phyloP scores from a whole-genome alignment of 495 filamentous ascomycete genomes.

The Xylaria longipes region DNA sequence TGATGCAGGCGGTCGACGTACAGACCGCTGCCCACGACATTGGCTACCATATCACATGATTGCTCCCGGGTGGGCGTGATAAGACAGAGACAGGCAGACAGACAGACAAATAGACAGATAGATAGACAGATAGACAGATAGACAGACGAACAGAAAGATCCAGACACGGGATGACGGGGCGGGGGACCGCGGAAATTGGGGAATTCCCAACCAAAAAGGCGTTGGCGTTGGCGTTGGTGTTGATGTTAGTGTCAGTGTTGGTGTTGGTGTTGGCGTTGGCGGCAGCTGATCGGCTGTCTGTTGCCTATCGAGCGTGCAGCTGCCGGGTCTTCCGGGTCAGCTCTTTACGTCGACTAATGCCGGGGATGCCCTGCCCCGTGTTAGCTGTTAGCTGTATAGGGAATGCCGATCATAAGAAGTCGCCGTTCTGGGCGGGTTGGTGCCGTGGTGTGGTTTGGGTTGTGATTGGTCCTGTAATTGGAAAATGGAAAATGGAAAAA shows the following conservation, averaged over 20 bases:
- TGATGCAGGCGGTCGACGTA: slow-evolving; percentile 15
- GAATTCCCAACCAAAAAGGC: neutral
- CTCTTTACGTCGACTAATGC: slow-evolving; percentile 2
- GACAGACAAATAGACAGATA: no score
- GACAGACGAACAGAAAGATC: neutral
- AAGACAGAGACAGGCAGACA: neutral
- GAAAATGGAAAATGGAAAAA: slow-evolving; percentile 8
- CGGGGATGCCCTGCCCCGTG: slow-evolving; percentile 9
- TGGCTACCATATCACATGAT: slow-evolving; percentile 27
- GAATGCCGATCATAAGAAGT: slow-evolving; percentile 13
- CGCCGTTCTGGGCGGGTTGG: slow-evolving; percentile 14
- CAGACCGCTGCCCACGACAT: slow-evolving; percentile 16
- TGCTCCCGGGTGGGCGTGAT: neutral
- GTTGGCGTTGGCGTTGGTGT: no score
- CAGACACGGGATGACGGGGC: neutral
- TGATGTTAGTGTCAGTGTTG: slow-evolving; percentile 7
- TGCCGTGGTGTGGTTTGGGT: neutral
- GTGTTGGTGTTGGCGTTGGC: slow-evolving; percentile 4
- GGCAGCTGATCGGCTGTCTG: slow-evolving; percentile 19
- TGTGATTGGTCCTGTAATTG: no score
- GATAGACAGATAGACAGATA: no score
- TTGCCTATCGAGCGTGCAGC: neutral
- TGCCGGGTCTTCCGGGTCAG: slow-evolving; percentile 14
- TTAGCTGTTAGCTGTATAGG: slow-evolving; percentile 18
- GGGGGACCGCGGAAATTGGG: neutral